Conservation (phyloP, 2,329 filamentous ascomycete species). For the Aspergillus phoenicis region DNA sequence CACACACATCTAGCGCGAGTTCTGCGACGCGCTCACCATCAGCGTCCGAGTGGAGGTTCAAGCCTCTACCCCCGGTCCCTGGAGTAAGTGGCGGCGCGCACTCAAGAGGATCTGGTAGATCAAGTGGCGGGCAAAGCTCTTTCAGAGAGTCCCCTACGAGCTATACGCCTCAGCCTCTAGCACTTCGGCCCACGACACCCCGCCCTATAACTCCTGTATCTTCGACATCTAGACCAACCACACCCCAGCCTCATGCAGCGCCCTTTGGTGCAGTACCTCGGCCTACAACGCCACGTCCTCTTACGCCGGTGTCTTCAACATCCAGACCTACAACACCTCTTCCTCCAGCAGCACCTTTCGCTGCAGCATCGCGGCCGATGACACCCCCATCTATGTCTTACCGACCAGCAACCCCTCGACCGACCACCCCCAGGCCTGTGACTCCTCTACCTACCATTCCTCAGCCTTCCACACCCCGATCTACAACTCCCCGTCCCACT, state of each 20-base stretch:
- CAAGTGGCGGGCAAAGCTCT: conserved; percentile 3
- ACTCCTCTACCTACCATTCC: background rate
- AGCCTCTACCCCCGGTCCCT: conserved; percentile 5
- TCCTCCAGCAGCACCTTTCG: background rate
- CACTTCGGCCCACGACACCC: conserved; percentile 4
- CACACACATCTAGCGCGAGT: background rate
- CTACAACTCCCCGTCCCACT: background rate
- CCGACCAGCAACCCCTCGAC: conserved; percentile 1
- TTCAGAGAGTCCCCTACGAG: background rate
- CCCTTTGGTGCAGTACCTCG: background rate
- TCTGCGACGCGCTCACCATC: background rate
- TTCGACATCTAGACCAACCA: background rate
- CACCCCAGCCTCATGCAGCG: background rate
- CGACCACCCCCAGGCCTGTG: background rate
- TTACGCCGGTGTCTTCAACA: background rate
- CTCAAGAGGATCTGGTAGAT: background rate
- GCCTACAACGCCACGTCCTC: background rate
- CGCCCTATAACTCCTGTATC: background rate
- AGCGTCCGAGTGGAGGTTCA: conserved; percentile 1
- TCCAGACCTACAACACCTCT: background rate
- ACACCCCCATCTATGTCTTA: background rate
- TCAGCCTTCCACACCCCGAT: background rate
- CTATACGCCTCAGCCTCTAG: conserved; percentile 1
- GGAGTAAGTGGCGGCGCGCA: background rate
- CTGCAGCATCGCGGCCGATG: background rate